A percentile compares a stretch with the other conserved stretches of the same genome.
These are phyloP conservation scores for Blastobotrys peoriensis DNA, from an alignment of 805 yeast species.

Conservation along the genomic window DNA sequence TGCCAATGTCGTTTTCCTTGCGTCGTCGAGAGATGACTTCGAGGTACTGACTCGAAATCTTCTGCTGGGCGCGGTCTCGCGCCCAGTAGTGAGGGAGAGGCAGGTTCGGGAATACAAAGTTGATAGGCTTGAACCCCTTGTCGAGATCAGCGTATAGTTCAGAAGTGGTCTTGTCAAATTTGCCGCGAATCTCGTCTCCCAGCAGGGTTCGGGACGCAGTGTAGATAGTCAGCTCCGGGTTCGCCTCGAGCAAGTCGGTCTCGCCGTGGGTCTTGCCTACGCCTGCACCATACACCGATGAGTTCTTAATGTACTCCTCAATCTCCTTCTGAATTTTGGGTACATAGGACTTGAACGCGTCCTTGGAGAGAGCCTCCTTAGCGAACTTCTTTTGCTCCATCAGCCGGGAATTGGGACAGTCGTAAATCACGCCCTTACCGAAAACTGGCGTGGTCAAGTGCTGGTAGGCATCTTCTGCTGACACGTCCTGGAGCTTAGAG, in stretches of 20 bases:
- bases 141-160: constrained; percentile 83
- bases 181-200: constrained; percentile 86
- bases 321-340: constrained; percentile 83
- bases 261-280: constrained; percentile 28
- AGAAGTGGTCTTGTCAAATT: constrained; percentile 79
- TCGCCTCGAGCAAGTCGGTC: constrained; percentile 61
- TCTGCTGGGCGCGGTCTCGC: constrained; percentile 84
- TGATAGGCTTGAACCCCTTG: constrained; percentile 93
- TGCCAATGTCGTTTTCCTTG: constrained; percentile 64
- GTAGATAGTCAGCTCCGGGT: constrained; percentile 93
- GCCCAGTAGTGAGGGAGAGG: constrained; percentile 80
- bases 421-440: constrained; percentile 96
- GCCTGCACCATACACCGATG: constrained; percentile 40
- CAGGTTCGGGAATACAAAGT: constrained; percentile 90
- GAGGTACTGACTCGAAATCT: constrained; percentile 75
- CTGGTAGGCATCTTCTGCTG: constrained; percentile 93
- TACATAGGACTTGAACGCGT: constrained; percentile 76
- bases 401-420: constrained; percentile 85
- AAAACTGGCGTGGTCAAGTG: constrained; percentile 99
- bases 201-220: constrained; percentile 89
- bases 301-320: constrained; percentile 51
- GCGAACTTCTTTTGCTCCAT: constrained; percentile 99
- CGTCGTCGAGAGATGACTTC: constrained; percentile 72
- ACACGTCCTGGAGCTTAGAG: constrained; percentile 80
- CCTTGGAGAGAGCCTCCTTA: constrained; percentile 80